These are phyloP conservation scores for Elsinoe perseae DNA, from an alignment of 2,329 filamentous ascomycete species.

Conservation along the genomic window DNA sequence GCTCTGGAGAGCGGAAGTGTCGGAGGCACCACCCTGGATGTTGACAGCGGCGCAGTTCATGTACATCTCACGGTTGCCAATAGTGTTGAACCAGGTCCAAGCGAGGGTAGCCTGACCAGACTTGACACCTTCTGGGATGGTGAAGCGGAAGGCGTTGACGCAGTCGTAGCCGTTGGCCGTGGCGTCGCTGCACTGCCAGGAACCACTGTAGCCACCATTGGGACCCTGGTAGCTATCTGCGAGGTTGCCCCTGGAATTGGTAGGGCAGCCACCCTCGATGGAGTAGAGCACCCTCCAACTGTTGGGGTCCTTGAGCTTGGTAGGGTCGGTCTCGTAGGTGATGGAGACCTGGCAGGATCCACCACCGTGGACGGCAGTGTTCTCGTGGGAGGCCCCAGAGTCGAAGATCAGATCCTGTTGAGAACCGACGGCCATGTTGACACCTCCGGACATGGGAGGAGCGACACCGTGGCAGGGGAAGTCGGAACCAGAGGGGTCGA, in stretches of 20 bases:
- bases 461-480: conserved; percentile 75
- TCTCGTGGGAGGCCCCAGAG: conserved; percentile 37
- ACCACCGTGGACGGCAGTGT: conserved; percentile 74
- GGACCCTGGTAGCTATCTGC: conserved; percentile 25
- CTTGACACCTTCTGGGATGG: conserved; percentile 62
- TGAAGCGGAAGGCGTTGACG: conserved; percentile 57
- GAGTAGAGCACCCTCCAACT: conserved; percentile 87
- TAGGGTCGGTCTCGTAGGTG: conserved; percentile 66
- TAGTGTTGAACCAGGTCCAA: conserved; percentile 91
- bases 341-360: conserved; percentile 87
- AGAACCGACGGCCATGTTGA: conserved; percentile 56
- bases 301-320: conserved; percentile 45
- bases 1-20: conserved; percentile 48
- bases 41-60: conserved; percentile 85
- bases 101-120: conserved; percentile 72
- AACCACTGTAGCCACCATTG: conserved; percentile 14
- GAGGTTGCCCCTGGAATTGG: conserved; percentile 52
- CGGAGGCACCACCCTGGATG: conserved; percentile 48
- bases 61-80: conserved; percentile 94
- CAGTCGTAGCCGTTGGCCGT: conserved; percentile 22
- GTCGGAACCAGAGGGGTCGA: conserved; percentile 52
- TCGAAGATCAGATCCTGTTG: conserved; percentile 55
- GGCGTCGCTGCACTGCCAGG: conserved; percentile 14
- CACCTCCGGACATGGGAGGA: conserved; percentile 39
- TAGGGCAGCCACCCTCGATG: conserved; percentile 77